Base-by-base conservation (phyloP, 371 early-diverging fungal species). In the Rhizopus sp. region DNA sequence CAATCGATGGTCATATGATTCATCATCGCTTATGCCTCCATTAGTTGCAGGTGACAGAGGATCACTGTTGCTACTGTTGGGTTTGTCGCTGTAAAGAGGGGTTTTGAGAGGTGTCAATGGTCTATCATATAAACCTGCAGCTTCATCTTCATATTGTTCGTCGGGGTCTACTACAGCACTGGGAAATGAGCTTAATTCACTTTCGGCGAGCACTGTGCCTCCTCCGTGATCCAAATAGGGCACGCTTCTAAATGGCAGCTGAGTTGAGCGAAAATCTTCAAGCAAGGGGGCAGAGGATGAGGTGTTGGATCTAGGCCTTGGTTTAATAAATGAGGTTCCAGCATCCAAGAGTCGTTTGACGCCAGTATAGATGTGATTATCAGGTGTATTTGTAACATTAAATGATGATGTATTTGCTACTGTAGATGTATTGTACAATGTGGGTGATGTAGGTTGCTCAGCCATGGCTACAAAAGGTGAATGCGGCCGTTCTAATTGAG, bases 111-210 rank as follows among this genome's bases (percentile, higher is more conserved):
- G 46, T 29, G 46, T 46, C 29, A 23, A 23, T 5, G 46, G 46
- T 29, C 46, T 17, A 46, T 46, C 46, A 12, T 46, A 46, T 7
- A 46, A 37, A 37, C 0, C 13, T 7, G 1, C 29, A 23, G 5
- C 17, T 3, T 46, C 46, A 9, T 46, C 46, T 2, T 46, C 5
- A 4, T 46, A 29, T 9, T 7, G 8, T 9, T 7, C 7, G 9
- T 46, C 46, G 1, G 46, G 30, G n/a, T 57, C 57, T 9, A 9
- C 34, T 8, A 7, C 7, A 9, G 44, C 80, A 34, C 73, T 80
- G 1, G 75, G 77, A 59, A 82, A 89, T 4, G 87, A 84, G 45
- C 86, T 86, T 13, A 88, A 37, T 30, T 78, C 70, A n/a, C 64
- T 57, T 53, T 72, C 77, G 3, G 70, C 62, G 3, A 72, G 55